phyloP scores from a whole-genome alignment of 768 basidiomycete species.

The Pleurotus tuoliensis region DNA sequence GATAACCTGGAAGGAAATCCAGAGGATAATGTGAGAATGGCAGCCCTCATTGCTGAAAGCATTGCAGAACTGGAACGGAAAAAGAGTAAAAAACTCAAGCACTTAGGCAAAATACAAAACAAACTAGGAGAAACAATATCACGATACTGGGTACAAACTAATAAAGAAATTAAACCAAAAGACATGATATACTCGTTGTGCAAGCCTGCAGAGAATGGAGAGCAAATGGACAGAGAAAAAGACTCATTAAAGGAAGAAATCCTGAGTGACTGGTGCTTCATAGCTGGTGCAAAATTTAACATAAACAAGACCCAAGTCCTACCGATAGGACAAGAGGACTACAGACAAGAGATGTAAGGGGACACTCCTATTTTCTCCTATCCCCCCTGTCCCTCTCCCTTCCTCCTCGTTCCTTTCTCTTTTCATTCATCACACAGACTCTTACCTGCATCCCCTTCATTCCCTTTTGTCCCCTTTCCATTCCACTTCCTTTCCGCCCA shows the following conservation, averaged over 20 bases:
- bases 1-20: neutral
- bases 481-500: no score
- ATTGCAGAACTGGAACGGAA: slow-evolving; percentile 5
- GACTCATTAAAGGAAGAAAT: no score
- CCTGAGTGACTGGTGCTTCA: neutral
- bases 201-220: neutral
- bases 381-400: no score
- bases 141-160: neutral
- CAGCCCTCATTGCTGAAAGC: neutral
- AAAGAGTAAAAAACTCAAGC: slow-evolving; percentile 1
- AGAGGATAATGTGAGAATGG: neutral
- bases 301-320: neutral
- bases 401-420: no score
- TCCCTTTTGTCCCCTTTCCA: no score
- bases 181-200: neutral
- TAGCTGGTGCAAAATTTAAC: neutral
- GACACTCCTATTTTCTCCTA: no score
- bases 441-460: no score
- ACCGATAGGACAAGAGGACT: neutral
- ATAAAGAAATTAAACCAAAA: neutral
- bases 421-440: no score
- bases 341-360: neutral
- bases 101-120: neutral
- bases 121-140: slow-evolving; percentile 1
- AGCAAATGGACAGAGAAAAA: neutral